Conservation (phyloP, 257 asterid genomes). For the Phtheirospermum japonicum region DNA sequence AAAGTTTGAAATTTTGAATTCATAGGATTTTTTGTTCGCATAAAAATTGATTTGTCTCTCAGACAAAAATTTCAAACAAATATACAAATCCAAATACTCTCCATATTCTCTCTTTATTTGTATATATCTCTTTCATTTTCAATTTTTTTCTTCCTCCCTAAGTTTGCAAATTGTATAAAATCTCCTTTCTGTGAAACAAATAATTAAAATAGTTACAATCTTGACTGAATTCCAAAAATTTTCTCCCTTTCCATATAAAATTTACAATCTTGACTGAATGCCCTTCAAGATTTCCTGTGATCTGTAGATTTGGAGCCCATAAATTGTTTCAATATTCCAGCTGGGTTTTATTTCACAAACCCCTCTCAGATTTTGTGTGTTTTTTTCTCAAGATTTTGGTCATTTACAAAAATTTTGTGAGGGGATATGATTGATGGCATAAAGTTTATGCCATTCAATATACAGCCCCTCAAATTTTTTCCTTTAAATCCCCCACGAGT, state of each 20-base stretch:
- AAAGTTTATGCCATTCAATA: constrained; percentile 13
- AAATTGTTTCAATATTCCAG: constrained; percentile 25
- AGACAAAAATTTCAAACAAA: constrained; percentile 28
- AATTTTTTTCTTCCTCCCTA: background rate
- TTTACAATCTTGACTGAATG: constrained; percentile 24
- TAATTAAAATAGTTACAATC: constrained; percentile 23
- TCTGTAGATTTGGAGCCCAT: constrained; percentile 26
- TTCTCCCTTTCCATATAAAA: too few species aligned
- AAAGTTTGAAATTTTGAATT: constrained; percentile 24
- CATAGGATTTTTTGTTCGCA: too few species aligned
- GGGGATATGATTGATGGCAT: constrained; percentile 36
- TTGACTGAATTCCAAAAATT: constrained; percentile 36
- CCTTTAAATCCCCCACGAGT: constrained; percentile 29
- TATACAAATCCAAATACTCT: too few species aligned
- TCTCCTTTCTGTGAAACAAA: background rate
- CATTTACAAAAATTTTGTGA: constrained; percentile 25
- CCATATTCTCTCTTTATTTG: background rate
- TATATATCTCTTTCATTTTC: too few species aligned
- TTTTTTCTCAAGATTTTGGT: constrained; percentile 33
- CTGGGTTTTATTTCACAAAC: constrained; percentile 11
- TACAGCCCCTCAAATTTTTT: constrained; percentile 9
- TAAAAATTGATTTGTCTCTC: constrained; percentile 28
- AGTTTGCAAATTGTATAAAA: background rate
- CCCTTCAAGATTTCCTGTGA: constrained; percentile 22
- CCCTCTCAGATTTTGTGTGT: constrained; percentile 30